Conservation (phyloP, 345 rosid genomes). For the Clausena lansium region DNA sequence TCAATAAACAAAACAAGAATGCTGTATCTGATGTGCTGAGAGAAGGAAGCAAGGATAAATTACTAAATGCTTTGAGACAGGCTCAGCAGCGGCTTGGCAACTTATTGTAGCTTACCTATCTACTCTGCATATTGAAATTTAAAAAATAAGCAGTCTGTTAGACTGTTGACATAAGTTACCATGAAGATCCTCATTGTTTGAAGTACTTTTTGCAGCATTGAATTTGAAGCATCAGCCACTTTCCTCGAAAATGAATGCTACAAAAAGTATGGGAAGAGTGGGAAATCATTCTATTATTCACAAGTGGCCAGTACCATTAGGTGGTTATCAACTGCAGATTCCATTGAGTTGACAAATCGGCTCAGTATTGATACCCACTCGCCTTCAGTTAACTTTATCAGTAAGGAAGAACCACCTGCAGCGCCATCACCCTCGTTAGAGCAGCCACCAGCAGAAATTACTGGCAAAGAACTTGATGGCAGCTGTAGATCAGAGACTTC, state of each 20-base stretch:
- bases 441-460: slow-evolving; percentile 15
- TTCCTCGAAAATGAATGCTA: slow-evolving; percentile 77
- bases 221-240: slow-evolving; percentile 46
- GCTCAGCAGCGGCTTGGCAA: slow-evolving; percentile 52
- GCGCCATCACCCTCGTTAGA: slow-evolving; percentile 12
- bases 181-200: slow-evolving; percentile 4
- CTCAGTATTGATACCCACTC: slow-evolving; percentile 26
- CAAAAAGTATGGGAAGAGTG: slow-evolving; percentile 76
- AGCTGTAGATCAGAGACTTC: slow-evolving; percentile 19
- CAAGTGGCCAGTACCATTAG: slow-evolving; percentile 80
- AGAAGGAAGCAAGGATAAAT: slow-evolving; percentile 71
- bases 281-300: slow-evolving; percentile 80
- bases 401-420: slow-evolving; percentile 24
- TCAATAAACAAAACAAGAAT: slow-evolving; percentile 57
- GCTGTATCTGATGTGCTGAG: slow-evolving; percentile 60
- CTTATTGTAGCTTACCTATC: slow-evolving; percentile 31
- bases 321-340: slow-evolving; percentile 64
- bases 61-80: slow-evolving; percentile 49
- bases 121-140: neutral
- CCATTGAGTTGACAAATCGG: slow-evolving; percentile 36
- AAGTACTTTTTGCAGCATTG: slow-evolving; percentile 46
- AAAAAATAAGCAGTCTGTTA: neutral
- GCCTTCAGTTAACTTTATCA: slow-evolving; percentile 10
- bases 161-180: neutral
- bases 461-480: slow-evolving; percentile 8